Evolutionary conservation across 2,329 filamentous ascomycete species (phyloP).

Genomic region (Boeremia exigua): DNA sequence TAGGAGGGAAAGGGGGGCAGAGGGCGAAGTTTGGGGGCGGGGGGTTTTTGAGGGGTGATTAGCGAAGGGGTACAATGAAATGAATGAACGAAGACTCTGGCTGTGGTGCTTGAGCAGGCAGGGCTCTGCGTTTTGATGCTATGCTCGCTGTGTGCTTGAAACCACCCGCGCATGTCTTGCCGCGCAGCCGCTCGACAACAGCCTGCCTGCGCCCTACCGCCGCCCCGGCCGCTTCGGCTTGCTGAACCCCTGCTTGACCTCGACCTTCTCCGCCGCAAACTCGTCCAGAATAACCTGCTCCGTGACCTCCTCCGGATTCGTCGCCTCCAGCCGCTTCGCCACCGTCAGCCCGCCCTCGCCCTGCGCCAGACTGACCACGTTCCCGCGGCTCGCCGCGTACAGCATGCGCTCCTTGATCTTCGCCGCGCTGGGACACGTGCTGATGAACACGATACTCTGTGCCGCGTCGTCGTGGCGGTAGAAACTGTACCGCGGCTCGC

Average conservation of each 20-base stretch:
- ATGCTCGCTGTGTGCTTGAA: no score
- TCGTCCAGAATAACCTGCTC: conserved; percentile 70
- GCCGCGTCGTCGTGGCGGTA: conserved; percentile 70
- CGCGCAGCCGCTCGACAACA: no score
- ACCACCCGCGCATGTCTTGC: no score
- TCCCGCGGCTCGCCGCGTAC: conserved; percentile 69
- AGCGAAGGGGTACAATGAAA: neutral
- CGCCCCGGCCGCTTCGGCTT: conserved; percentile 81
- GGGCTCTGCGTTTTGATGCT: no score
- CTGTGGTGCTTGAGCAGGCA: no score
- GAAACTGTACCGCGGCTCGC: conserved; percentile 79
- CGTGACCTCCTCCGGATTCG: conserved; percentile 72
- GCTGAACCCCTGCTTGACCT: conserved; percentile 73
- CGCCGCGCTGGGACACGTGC: conserved; percentile 74
- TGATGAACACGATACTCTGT: conserved; percentile 75
- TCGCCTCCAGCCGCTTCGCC: conserved; percentile 72
- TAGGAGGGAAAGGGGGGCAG: conserved; percentile 35
- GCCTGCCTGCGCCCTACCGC: no score
- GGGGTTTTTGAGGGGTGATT: conserved; percentile 41
- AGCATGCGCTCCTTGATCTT: conserved; percentile 87
- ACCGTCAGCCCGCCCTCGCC: conserved; percentile 69
- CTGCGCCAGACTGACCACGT: conserved; percentile 70
- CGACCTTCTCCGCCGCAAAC: conserved; percentile 72
- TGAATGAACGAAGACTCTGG: no score
- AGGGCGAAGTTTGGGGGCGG: conserved; percentile 36